Percentiles rank a stretch among this genome's conserved stretches.
Evolutionary conservation across 345 rosid species (phyloP).

Genomic region (Streptanthus diversifolius): DNA sequence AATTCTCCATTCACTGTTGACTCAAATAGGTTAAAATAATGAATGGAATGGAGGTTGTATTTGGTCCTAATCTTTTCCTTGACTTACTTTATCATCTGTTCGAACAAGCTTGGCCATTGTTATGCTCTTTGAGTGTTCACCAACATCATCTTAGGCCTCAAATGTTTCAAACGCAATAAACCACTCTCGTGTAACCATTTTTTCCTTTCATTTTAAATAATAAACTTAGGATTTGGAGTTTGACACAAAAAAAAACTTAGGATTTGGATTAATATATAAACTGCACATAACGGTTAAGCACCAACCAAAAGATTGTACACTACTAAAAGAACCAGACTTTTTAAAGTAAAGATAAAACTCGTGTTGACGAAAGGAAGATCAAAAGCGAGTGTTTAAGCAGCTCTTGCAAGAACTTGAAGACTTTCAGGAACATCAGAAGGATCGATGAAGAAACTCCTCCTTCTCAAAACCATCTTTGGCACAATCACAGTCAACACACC

Average conservation of each 20-base stretch:
- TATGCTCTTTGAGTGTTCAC: too few relatives aligned
- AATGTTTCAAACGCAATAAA: not conserved
- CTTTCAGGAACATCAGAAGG: constrained; percentile 48
- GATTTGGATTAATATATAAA: not conserved
- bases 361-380: not conserved
- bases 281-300: not conserved
- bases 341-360: not conserved
- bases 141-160: too few relatives aligned
- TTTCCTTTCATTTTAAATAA: not conserved
- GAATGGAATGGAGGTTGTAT: too few relatives aligned
- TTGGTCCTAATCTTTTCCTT: too few relatives aligned
- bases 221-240: not conserved
- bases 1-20: too few relatives aligned
- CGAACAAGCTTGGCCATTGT: too few relatives aligned
- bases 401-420: constrained; percentile 66
- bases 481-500: constrained; percentile 65
- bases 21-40: too few relatives aligned
- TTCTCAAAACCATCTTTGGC: constrained; percentile 46
- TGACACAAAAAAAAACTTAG: not conserved
- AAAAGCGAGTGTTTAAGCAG: constrained; percentile 43
- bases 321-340: not conserved
- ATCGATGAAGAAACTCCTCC: constrained; percentile 50
- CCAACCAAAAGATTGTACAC: not conserved
- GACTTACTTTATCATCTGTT: too few relatives aligned
- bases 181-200: not conserved